A percentile compares a stretch with the other conserved stretches of the same genome.
Conservation (phyloP, 2,329 filamentous ascomycete species). For the Periconia macrospinosa region DNA sequence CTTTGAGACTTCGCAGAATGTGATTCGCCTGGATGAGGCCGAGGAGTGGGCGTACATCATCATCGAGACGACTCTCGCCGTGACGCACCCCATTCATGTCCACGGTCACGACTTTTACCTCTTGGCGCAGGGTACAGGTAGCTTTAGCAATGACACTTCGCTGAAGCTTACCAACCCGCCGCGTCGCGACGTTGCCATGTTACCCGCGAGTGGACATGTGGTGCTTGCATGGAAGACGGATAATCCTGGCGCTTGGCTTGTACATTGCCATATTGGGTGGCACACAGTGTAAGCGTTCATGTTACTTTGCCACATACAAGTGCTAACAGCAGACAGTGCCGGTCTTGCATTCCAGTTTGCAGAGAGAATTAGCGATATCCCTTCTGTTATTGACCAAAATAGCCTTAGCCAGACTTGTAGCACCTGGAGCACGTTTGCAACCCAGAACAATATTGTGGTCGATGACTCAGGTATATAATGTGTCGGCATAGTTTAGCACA, state of each 20-base stretch:
- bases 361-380: conserved; percentile 6
- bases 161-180: conserved; percentile 32
- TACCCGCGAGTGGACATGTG: conserved; percentile 37
- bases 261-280: conserved; percentile 8
- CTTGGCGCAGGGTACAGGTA: conserved; percentile 6
- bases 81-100: conserved; percentile 26
- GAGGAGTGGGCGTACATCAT: conserved; percentile 39
- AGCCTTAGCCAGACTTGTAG: neutral
- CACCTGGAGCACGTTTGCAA: conserved; percentile 2
- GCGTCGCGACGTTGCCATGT: conserved; percentile 30
- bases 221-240: conserved; percentile 53
- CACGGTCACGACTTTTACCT: conserved; percentile 18
- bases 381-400: neutral
- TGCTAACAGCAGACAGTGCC: conserved; percentile 3
- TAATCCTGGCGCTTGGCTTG: conserved; percentile 42
- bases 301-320: conserved; percentile 2
- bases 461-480: conserved; percentile 4
- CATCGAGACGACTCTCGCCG: conserved; percentile 23
- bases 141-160: neutral
- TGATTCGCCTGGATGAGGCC: conserved; percentile 25
- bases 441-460: neutral
- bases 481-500: no score
- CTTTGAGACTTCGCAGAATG: conserved; percentile 23
- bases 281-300: conserved; percentile 6
- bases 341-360: conserved; percentile 15